phyloP scores from a whole-genome alignment of 768 basidiomycete genomes.

The Cubamyces sp. region DNA sequence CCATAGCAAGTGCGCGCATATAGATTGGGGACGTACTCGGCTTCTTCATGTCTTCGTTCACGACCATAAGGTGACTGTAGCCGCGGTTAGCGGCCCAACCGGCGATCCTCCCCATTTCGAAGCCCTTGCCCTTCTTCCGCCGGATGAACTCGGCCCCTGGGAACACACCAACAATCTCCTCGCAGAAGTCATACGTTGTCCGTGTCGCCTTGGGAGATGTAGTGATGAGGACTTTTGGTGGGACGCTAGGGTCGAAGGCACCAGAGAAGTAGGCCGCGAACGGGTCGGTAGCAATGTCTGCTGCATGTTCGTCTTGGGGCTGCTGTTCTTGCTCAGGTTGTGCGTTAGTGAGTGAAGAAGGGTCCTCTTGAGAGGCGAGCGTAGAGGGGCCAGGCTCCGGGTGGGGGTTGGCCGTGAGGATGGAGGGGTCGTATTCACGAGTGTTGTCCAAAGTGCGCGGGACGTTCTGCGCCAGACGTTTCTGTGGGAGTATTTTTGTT shows the following conservation, averaged over 20 bases:
- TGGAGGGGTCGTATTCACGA: conserved; percentile 79
- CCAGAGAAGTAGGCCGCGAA: conserved; percentile 80
- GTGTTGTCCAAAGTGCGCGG: conserved; percentile 94
- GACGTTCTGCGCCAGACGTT: conserved; percentile 82
- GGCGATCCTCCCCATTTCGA: conserved; percentile 88
- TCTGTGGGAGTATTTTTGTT: conserved; percentile 45
- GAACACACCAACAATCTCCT: conserved; percentile 86
- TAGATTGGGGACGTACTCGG: conserved; percentile 64
- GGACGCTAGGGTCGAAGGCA: conserved; percentile 65
- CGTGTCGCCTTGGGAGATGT: conserved; percentile 90
- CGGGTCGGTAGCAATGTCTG: conserved; percentile 73
- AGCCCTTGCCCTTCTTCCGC: conserved; percentile 86
- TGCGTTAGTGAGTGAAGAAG: conserved; percentile 35
- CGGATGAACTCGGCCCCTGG: conserved; percentile 91
- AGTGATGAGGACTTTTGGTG: conserved; percentile 89
- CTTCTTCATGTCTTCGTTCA: conserved; percentile 94
- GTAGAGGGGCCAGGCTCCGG: conserved; percentile 26
- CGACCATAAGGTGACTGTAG: conserved; percentile 87
- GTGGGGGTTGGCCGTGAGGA: conserved; percentile 58
- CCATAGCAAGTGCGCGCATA: conserved; percentile 7
- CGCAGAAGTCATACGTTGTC: conserved; percentile 88
- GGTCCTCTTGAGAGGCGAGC: conserved; percentile 28
- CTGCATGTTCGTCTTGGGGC: conserved; percentile 58
- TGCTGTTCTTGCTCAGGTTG: conserved; percentile 33
- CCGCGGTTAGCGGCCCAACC: conserved; percentile 91